A percentile compares a stretch with the other conserved stretches of the same genome.
These are phyloP conservation scores for Geopyxis carbonaria DNA, from an alignment of 495 filamentous ascomycete genomes.

Conservation along the genomic window DNA sequence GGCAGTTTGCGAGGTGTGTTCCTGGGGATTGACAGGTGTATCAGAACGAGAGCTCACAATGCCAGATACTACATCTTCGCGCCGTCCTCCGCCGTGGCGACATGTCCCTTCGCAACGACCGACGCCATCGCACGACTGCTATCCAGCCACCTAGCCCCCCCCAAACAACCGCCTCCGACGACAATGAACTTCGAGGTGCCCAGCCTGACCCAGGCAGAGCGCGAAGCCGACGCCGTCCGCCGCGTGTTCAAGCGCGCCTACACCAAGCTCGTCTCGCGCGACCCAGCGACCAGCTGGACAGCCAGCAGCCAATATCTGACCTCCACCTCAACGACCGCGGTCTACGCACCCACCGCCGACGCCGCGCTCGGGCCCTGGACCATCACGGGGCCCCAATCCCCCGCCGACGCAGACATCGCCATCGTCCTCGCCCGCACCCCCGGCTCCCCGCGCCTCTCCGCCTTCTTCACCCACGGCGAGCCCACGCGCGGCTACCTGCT, in stretches of 20 bases:
- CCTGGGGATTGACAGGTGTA: background rate
- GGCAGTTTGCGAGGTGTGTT: slow-evolving; percentile 37
- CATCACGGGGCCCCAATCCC: slow-evolving; percentile 54
- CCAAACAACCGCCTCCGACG: slow-evolving; percentile 14
- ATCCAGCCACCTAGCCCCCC: slow-evolving; percentile 31
- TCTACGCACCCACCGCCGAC: slow-evolving; percentile 25
- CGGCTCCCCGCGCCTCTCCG: slow-evolving; percentile 35
- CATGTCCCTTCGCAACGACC: slow-evolving; percentile 53
- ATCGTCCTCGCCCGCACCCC: slow-evolving; percentile 50
- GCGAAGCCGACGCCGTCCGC: slow-evolving; percentile 14
- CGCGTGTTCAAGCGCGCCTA: slow-evolving; percentile 37
- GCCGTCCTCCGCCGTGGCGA: slow-evolving; percentile 42
- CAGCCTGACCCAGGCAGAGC: slow-evolving; percentile 3
- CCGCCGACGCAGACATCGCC: slow-evolving; percentile 53
- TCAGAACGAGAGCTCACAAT: background rate
- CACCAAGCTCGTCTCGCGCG: slow-evolving; percentile 37
- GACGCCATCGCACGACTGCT: slow-evolving; percentile 53
- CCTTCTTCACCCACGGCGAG: slow-evolving; percentile 51
- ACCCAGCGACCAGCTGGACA: slow-evolving; percentile 48
- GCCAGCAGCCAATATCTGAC: slow-evolving; percentile 84
- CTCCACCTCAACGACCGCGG: slow-evolving; percentile 55
- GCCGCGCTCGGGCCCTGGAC: slow-evolving; percentile 40
- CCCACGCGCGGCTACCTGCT: slow-evolving; percentile 48
- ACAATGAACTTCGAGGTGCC: slow-evolving; percentile 11
- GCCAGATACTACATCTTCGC: slow-evolving; percentile 44